phyloP scores from a whole-genome alignment of 176 grass and related monocot species.

The Cenchrus fungigraminus region DNA sequence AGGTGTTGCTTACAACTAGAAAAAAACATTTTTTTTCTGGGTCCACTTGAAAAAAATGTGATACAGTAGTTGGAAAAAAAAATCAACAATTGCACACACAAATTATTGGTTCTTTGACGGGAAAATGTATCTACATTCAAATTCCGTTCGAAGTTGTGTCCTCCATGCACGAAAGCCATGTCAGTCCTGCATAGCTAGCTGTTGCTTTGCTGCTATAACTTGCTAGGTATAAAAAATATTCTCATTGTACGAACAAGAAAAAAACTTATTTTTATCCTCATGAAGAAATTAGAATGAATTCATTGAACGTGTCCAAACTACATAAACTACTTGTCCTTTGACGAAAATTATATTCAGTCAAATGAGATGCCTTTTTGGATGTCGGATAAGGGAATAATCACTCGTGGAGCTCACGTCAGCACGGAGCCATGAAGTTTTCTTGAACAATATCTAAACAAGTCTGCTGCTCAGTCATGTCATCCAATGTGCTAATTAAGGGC shows the following conservation, averaged over 20 bases:
- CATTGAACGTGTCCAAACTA: neutral
- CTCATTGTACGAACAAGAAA: neutral
- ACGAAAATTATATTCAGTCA: neutral
- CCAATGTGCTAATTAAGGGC: neutral
- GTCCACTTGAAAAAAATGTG: neutral
- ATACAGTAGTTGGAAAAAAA: neutral
- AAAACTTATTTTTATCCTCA: neutral
- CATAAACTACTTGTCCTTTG: constrained; percentile 13
- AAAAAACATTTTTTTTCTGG: neutral
- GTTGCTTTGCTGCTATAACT: neutral
- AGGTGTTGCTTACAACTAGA: neutral
- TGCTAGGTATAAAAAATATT: neutral
- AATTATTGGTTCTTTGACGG: neutral
- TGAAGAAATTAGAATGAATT: neutral
- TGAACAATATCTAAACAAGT: constrained; percentile 15
- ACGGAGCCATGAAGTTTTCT: neutral
- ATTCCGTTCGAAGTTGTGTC: neutral
- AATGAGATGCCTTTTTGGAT: neutral
- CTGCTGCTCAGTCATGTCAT: neutral
- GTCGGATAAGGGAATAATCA: constrained; percentile 23
- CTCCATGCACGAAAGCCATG: constrained; percentile 17
- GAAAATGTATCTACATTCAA: neutral
- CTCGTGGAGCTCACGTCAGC: constrained; percentile 28
- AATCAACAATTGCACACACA: neutral
- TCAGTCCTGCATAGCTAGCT: neutral